Evolutionary conservation across 2,329 filamentous ascomycete genomes (phyloP), one percentile per base, ranked within the genome.

Genomic region (Colletotrichum musicola): DNA sequence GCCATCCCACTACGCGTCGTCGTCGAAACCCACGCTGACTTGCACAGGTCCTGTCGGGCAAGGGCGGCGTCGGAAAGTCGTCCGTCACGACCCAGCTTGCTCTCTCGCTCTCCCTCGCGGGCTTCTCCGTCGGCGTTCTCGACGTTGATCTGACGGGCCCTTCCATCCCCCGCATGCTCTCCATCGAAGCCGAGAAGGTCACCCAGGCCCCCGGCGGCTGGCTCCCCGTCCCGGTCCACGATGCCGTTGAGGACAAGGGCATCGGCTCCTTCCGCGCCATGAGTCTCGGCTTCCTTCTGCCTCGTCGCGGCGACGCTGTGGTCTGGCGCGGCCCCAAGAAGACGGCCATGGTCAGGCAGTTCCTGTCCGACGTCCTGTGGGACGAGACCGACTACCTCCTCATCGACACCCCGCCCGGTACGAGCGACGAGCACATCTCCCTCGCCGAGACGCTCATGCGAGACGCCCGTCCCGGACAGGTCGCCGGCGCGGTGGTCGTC

Each of bases 241-340:
- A 88, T 10, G 86, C 87, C 9, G 81, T 88, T 72, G 75, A 82
- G 4, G 75, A 79, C 6, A 76, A 78, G 30, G 85, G 84, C 3
- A 81, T 90, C 25, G 93, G 92, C 1, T 84, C 90, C 40, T 84
- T 95, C 10, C 87, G 89, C 69, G 96, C 94, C 79, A 98, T 98
- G 92, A 97, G 94, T 63, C 85, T 99, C 1, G 96, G 95, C 3
- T 98, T 99, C 75, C 87, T 99, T 6, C 86, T 99, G 6, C 90
- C 91, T 4, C 89, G 90, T 70, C 86, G 95, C 74, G 93, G 93
- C 71, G 94, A 98, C 74, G 95, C 96, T 0, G 95, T 99, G 0
- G 96, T 99, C 46, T 99, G 96, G 96, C 89, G 96, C 61, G 96
- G 96, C 0, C 96, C 96, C 2, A 99, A 99, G 82, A 99, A 99